Evolutionary conservation across 2,329 filamentous ascomycete species (phyloP), one percentile per base, ranked within the genome.

Genomic region (Pleomassaria siparia): DNA sequence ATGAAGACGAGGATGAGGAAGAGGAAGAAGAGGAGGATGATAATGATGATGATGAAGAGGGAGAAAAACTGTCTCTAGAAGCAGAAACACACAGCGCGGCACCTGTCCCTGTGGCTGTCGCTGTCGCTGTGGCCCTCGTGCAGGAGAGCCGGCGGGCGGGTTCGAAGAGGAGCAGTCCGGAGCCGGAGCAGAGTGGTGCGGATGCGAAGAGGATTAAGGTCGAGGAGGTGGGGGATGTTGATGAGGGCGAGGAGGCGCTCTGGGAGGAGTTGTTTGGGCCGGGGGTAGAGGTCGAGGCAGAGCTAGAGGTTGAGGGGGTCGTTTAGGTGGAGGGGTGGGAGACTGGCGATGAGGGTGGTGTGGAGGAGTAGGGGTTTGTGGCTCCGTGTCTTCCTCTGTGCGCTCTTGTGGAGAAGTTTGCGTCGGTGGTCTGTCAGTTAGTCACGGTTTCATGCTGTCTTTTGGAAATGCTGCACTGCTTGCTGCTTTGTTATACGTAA

Each of bases 261-360:
- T 36, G 32, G 32, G 32, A n/a, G 18, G 32, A 36, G 32, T 36
- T 36, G 32, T 36, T 36, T 36, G 32, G 32, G 16, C 29, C 29
- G 13, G 32, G 15, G 32, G 4, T 18, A 6, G 28, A n/a, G 28
- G 8, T n/a, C 28, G 5, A 18, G 32, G 3, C 32, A 7, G 32
- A 20, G n/a, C n/a, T 6, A 8, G 29, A 32, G n/a, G 7, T n/a
- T n/a, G 32, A 21, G 32, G 32, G 5, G 32, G 16, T 8, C 9
- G 15, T 7, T 13, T n/a, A 12, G 5, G 32, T 18, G 32, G 32
- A 36, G 32, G 32, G 15, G 5, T 36, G 32, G 32, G 32, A 36
- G 32, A 36, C 32, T 18, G 32, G 18, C 15, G 13, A 7, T 7
- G 32, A 36, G 32, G 13, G 16, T 13, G 32, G 21, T 6, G 32